Evolutionary conservation across 208 protist species (phyloP), one percentile per base, ranked within the genome.

Genomic region (Spongospora subterranea): DNA sequence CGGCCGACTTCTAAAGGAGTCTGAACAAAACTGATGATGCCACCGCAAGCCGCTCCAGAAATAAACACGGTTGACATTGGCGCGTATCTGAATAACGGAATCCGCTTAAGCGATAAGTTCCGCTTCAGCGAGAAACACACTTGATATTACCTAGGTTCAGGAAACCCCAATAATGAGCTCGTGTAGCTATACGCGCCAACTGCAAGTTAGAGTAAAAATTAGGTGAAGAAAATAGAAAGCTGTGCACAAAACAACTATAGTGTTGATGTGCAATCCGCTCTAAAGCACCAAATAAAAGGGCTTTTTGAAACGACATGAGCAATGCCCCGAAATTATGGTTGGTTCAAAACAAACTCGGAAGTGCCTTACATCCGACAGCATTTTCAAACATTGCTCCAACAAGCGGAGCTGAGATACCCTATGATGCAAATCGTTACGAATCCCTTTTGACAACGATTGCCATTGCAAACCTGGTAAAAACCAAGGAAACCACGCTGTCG

Each of bases 1-100:
- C 35, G 35, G 40, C 71, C 13, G 40, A 82, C 71, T n/a, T 82
- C 71, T 82, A 82, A 82, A 20, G 71, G 71, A 40, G 71, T 82
- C 71, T 82, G 71, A 35, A 35, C 6, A n/a, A 82, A 82, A 35
- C 35, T 45, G 40, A 82, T 82, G 17, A 82, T n/a, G 35, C 11
- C 71, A 43, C 71, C 71, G n/a, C 35, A 35, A n/a, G 17, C n/a
- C 6, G 40, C 71, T 39, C 71, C 71, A 35, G 71, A 6, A 40
- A 82, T 6, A 43, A 6, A 6, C n/a, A 82, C 71, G 6, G 17
- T 82, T 43, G 71, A 45, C n/a, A 82, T 82, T 35, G 71, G 40
- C 13, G 71, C 71, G 6, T 6, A 39, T n/a, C 71, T 82, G n/a
- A 40, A 60, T 60, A 60, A 60, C 6, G 6, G 13, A n/a, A 60